phyloP scores from a whole-genome alignment of 495 filamentous ascomycete species.

The Aspergillus carlsbadensis region DNA sequence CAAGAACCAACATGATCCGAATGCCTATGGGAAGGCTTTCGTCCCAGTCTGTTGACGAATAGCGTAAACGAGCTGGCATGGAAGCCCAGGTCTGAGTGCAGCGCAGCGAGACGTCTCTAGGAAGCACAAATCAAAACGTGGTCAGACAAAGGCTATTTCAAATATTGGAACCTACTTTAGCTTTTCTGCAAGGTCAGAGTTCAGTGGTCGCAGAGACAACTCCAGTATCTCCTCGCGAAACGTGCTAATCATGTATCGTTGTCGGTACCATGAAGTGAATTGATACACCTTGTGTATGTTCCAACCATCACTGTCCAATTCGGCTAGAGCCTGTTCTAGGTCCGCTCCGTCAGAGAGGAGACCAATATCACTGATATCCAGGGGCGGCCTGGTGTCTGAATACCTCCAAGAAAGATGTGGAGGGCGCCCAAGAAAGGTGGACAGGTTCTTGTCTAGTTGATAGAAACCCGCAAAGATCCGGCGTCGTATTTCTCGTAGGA shows the following conservation, averaged over 20 bases:
- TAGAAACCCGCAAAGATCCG: conserved; percentile 50
- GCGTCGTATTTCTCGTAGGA: conserved; percentile 45
- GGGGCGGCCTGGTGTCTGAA: conserved; percentile 50
- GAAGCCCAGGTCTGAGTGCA: conserved; percentile 33
- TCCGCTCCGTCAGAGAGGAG: conserved; percentile 37
- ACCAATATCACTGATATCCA: conserved; percentile 52
- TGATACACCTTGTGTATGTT: conserved; percentile 36
- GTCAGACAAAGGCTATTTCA: neutral
- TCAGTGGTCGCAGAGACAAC: conserved; percentile 43
- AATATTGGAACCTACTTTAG: conserved; percentile 18
- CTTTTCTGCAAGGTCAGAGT: conserved; percentile 26
- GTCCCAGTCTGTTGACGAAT: conserved; percentile 26
- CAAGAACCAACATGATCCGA: conserved; percentile 32
- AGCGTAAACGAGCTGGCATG: conserved; percentile 37
- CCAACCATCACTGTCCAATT: conserved; percentile 52
- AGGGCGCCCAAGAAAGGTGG: conserved; percentile 54
- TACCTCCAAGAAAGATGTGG: conserved; percentile 50
- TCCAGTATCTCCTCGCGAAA: conserved; percentile 60
- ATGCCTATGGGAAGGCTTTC: conserved; percentile 21
- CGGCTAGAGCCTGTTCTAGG: conserved; percentile 27
- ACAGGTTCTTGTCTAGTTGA: conserved; percentile 47
- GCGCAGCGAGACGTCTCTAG: conserved; percentile 35
- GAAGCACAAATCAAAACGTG: neutral
- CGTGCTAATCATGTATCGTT: conserved; percentile 44
- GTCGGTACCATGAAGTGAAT: conserved; percentile 40